Conservation (phyloP, 495 filamentous ascomycete genomes). For the Penicillium roqueforti region DNA sequence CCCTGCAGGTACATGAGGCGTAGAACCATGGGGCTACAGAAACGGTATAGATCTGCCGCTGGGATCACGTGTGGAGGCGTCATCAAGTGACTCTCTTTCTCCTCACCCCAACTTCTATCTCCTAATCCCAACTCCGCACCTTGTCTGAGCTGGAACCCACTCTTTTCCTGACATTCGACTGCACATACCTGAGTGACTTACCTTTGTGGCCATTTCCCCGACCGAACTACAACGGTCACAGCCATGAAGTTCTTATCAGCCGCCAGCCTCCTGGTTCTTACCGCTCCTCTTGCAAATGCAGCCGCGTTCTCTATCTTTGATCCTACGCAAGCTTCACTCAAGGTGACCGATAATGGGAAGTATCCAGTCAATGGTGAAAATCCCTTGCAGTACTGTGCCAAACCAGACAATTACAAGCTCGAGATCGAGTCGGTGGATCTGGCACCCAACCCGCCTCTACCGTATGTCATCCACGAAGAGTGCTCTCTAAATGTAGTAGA, state of each 20-base stretch:
- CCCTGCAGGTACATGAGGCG: constrained; percentile 7
- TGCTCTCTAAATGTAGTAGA: neutral
- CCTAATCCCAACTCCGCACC: neutral
- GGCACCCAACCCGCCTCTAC: constrained; percentile 75
- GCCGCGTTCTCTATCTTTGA: constrained; percentile 26
- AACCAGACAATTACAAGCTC: constrained; percentile 58
- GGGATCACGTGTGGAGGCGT: constrained; percentile 16
- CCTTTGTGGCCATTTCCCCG: neutral
- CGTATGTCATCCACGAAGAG: constrained; percentile 56
- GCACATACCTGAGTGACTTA: neutral
- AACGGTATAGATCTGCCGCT: constrained; percentile 5
- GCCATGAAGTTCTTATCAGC: constrained; percentile 48
- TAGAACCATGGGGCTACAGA: constrained; percentile 1
- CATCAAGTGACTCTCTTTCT: constrained; percentile 28
- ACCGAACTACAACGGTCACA: constrained; percentile 5
- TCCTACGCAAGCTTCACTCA: constrained; percentile 32
- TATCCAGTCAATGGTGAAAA: constrained; percentile 39
- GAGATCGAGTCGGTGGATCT: constrained; percentile 75
- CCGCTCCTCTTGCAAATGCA: constrained; percentile 34
- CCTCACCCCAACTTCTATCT: neutral
- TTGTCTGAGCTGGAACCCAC: neutral
- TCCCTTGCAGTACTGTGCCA: constrained; percentile 60
- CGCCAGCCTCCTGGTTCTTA: constrained; percentile 31
- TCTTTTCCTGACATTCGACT: neutral
- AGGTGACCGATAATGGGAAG: constrained; percentile 7